phyloP scores from a whole-genome alignment of 2,329 filamentous ascomycete species.

The Ophiostoma australiae region DNA sequence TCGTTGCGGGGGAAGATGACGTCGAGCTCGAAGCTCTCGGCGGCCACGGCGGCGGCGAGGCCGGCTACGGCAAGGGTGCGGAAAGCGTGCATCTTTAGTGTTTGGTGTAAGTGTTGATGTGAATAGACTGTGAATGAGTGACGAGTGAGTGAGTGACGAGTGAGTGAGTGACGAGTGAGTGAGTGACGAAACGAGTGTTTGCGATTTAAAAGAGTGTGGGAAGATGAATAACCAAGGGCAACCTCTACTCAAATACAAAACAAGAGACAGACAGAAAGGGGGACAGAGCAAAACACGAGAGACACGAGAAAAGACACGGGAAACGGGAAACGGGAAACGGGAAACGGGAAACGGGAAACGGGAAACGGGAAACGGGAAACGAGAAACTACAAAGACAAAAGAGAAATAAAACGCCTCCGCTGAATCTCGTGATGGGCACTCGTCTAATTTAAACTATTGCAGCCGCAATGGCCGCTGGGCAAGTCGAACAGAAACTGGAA shows the following conservation, averaged over 20 bases:
- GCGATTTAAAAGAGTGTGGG: no score
- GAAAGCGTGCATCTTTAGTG: constrained; percentile 1
- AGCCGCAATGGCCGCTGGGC: no score
- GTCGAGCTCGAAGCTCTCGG: constrained; percentile 19
- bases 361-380: no score
- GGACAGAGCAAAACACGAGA: no score
- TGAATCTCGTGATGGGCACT: constrained; percentile 11
- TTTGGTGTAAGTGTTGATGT: not conserved
- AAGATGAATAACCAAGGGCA: no score
- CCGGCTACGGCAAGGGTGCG: constrained; percentile 8
- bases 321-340: not conserved
- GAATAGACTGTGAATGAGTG: not conserved
- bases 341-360: not conserved
- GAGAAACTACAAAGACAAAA: not conserved
- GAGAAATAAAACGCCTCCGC: not conserved
- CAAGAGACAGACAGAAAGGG: not conserved
- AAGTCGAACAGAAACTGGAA: no score
- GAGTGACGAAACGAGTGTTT: not conserved
- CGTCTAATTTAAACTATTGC: not conserved
- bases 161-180: not conserved
- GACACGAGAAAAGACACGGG: not conserved
- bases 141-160: not conserved
- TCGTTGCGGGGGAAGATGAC: constrained; percentile 26
- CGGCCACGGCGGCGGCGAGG: constrained; percentile 9
- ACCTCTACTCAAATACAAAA: not conserved